These are phyloP conservation scores for Trametopsis cervina DNA, from an alignment of 768 basidiomycete genomes.

Conservation along the genomic window DNA sequence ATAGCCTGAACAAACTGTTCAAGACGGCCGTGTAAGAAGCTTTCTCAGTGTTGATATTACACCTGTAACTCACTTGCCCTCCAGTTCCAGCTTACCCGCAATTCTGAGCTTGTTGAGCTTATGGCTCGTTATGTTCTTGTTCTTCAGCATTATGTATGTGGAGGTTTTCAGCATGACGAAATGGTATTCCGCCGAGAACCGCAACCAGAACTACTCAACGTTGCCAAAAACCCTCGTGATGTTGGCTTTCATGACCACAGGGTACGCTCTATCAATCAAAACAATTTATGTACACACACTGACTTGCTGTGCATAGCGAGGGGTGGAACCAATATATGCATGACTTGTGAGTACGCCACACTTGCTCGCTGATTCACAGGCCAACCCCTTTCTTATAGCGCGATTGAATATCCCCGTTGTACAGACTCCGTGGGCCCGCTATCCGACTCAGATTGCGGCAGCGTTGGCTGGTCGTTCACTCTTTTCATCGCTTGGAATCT, in stretches of 20 bases:
- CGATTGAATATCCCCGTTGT: slow-evolving; percentile 74
- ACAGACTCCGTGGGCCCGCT: slow-evolving; percentile 43
- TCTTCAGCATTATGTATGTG: slow-evolving; percentile 82
- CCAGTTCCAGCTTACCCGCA: slow-evolving; percentile 77
- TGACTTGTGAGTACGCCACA: slow-evolving; percentile 62
- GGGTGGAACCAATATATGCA: slow-evolving; percentile 99
- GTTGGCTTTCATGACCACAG: slow-evolving; percentile 89
- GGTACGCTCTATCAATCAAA: slow-evolving; percentile 41
- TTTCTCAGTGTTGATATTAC: background rate
- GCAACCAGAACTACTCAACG: slow-evolving; percentile 70
- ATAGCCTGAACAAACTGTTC: slow-evolving; percentile 89
- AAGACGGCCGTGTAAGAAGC: slow-evolving; percentile 92
- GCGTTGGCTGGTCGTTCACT: slow-evolving; percentile 70
- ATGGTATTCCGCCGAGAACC: slow-evolving; percentile 64
- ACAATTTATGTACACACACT: slow-evolving; percentile 1
- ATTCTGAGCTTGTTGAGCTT: slow-evolving; percentile 80
- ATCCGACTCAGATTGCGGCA: slow-evolving; percentile 82
- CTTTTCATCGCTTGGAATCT: slow-evolving; percentile 95
- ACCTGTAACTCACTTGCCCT: background rate
- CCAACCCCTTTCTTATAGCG: slow-evolving; percentile 9
- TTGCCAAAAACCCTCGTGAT: slow-evolving; percentile 80
- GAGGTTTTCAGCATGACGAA: slow-evolving; percentile 92
- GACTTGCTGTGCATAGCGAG: slow-evolving; percentile 57
- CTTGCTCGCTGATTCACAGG: background rate
- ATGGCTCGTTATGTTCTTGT: slow-evolving; percentile 87